Base-by-base conservation (phyloP, 306 rosid species). In the Quercus rubra region DNA sequence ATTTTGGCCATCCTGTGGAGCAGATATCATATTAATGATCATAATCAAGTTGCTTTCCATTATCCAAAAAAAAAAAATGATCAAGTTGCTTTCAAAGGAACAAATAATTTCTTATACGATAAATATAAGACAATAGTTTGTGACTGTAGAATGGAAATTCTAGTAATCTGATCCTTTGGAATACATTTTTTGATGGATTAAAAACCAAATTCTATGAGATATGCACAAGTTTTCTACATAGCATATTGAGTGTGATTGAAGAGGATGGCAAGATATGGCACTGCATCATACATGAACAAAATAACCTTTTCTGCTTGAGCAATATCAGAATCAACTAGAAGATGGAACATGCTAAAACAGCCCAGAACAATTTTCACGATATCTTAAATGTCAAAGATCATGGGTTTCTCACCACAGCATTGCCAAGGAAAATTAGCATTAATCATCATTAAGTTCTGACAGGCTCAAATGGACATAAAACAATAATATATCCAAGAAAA, bases 1-100 rank as follows among this genome's bases (percentile, higher is more conserved):
- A 91, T 93, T 70, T 77, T 84, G 20, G 92, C 89, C 96, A 91
- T 91, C 85, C 96, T 93, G 88, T 30, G 72, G 55, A 71, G 59
- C 72, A 73, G 17, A 81, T 20, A 82, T 77, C 70, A 70, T 58
- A 81, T 64, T 77, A 46, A 58, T 76, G 77, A 41, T 69, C 64
- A 46, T 69, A 33, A 68, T 74, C 57, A 71, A 64, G 67, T 74
- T 71, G 57, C 61, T 41, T 57, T 43, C 38, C 46, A 41, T 41
- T 41, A 41, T 41, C 11, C 1, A 7, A 38, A 35, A 35, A 6
- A 38, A 31, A 6, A 35, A 38, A 38, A 7, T 38, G 46, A 68
- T 74, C 63, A 71, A 58, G 68, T 74, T 71, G 58, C 67, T 52
- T 57, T 31, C 41, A 54, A 4, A 9, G 38, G 19, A 17, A 49